Evolutionary conservation across 495 filamentous ascomycete species (phyloP).

Genomic region (Staphylotrichum tortipilum): DNA sequence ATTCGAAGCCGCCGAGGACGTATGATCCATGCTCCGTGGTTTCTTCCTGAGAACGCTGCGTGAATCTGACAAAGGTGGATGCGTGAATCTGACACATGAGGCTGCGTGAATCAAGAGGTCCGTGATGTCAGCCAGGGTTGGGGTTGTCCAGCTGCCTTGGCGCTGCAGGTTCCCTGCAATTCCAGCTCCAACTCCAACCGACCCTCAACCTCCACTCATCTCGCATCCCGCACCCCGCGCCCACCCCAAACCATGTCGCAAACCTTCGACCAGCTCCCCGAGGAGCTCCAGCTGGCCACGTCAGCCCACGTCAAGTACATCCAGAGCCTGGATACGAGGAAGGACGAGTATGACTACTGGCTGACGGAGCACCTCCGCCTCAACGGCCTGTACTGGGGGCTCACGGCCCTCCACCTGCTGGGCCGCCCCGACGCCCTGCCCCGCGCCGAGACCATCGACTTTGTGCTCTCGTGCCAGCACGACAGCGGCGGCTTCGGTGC

Average conservation of each 20-base stretch:
- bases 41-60: too few species aligned
- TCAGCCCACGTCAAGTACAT: constrained; percentile 89
- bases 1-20: too few species aligned
- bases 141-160: too few species aligned
- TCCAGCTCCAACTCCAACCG: too few species aligned
- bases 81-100: too few species aligned
- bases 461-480: constrained; percentile 84
- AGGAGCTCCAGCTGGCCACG: constrained; percentile 55
- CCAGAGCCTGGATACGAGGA: constrained; percentile 80
- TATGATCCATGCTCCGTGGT: too few species aligned
- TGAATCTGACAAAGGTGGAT: too few species aligned
- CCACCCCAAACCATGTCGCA: constrained; percentile 14
- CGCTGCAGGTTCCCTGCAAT: neutral
- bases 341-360: constrained; percentile 94
- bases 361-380: constrained; percentile 91
- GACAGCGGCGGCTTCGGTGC: constrained; percentile 87
- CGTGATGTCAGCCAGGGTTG: too few species aligned
- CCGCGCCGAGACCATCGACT: constrained; percentile 73
- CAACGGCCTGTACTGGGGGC: constrained; percentile 93
- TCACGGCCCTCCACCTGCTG: constrained; percentile 80
- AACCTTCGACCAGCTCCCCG: constrained; percentile 34
- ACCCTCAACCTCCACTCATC: too few species aligned
- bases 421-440: constrained; percentile 71
- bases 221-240: neutral
- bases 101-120: too few species aligned